Percentiles rank a stretch among this genome's conserved stretches.
These are phyloP conservation scores for Graphiopsis chlorocephala DNA, from an alignment of 2,329 filamentous ascomycete species.

Conservation along the genomic window DNA sequence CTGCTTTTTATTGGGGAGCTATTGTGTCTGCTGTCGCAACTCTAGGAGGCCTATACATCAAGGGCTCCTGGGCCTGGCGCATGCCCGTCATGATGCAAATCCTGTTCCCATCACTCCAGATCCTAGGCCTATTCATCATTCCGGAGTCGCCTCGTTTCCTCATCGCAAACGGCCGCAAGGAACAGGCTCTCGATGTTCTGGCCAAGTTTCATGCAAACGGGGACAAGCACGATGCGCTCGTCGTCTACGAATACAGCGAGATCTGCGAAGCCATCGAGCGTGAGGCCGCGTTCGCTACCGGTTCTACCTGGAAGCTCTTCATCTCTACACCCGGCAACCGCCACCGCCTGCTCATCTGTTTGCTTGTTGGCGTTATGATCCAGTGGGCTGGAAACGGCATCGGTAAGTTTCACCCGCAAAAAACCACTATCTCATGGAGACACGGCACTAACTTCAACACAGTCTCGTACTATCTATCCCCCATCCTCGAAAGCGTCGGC, in stretches of 20 bases:
- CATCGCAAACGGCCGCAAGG: conserved; percentile 13
- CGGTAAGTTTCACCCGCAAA: not conserved
- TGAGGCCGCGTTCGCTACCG: not conserved
- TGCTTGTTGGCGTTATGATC: conserved; percentile 19
- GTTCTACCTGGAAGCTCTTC: conserved; percentile 11
- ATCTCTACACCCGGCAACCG: conserved; percentile 11
- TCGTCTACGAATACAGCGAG: conserved; percentile 16
- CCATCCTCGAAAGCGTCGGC: conserved; percentile 38
- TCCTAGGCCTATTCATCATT: conserved; percentile 15
- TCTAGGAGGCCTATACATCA: conserved; percentile 21
- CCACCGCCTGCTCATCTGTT: conserved; percentile 14
- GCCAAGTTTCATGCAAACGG: conserved; percentile 20
- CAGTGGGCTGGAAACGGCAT: conserved; percentile 15
- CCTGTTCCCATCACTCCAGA: conserved; percentile 17
- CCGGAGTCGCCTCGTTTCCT: conserved; percentile 18
- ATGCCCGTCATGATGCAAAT: conserved; percentile 24
- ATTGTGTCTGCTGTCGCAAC: conserved; percentile 25
- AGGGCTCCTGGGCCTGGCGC: conserved; percentile 23
- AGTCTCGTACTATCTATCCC: conserved; percentile 18
- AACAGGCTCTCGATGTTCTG: conserved; percentile 16
- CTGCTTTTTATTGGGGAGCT: conserved; percentile 20
- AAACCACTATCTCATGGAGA: not conserved
- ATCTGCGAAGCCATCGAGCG: conserved; percentile 33
- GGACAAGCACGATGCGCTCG: conserved; percentile 13
- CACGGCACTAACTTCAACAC: not conserved